A percentile compares a stretch with the other conserved stretches of the same genome.
Evolutionary conservation across 495 filamentous ascomycete genomes (phyloP).

Genomic region (Hypomontagnella submonticulosa): DNA sequence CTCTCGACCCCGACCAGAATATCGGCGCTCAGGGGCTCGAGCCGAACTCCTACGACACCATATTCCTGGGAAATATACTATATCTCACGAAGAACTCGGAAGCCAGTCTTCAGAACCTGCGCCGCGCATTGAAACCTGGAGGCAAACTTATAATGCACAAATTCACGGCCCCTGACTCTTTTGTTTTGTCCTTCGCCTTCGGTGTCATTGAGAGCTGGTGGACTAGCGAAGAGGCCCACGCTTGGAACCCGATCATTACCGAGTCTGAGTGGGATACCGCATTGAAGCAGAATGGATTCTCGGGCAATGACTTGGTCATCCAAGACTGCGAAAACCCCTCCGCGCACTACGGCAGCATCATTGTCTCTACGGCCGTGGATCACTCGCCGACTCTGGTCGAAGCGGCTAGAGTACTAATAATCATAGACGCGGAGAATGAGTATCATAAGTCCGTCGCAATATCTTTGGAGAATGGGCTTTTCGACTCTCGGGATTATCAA

Average conservation of each 20-base stretch:
- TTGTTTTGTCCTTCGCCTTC: too few species aligned
- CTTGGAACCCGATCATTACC: background rate
- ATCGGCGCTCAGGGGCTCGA: constrained; percentile 47
- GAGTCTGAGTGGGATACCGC: background rate
- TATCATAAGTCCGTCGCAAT: too few species aligned
- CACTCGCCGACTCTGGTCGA: too few species aligned
- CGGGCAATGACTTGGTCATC: constrained; percentile 51
- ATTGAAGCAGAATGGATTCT: constrained; percentile 41
- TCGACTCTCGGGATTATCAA: too few species aligned
- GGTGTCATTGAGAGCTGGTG: too few species aligned
- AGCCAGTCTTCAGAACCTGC: constrained; percentile 52
- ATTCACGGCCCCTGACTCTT: too few species aligned
- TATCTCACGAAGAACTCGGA: constrained; percentile 58
- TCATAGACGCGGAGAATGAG: too few species aligned
- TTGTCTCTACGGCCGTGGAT: background rate
- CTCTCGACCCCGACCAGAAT: constrained; percentile 48
- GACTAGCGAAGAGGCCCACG: too few species aligned
- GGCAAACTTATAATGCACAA: too few species aligned
- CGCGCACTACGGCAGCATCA: constrained; percentile 50
- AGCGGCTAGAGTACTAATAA: too few species aligned
- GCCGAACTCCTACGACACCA: constrained; percentile 50
- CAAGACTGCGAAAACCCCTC: constrained; percentile 8
- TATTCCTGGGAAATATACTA: constrained; percentile 61
- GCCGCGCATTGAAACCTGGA: constrained; percentile 49
- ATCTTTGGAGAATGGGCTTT: too few species aligned